Percentiles rank a stretch among this genome's conserved stretches.
Evolutionary conservation across 2,329 filamentous ascomycete genomes (phyloP).

Genomic region (Talaromyces marneffei): DNA sequence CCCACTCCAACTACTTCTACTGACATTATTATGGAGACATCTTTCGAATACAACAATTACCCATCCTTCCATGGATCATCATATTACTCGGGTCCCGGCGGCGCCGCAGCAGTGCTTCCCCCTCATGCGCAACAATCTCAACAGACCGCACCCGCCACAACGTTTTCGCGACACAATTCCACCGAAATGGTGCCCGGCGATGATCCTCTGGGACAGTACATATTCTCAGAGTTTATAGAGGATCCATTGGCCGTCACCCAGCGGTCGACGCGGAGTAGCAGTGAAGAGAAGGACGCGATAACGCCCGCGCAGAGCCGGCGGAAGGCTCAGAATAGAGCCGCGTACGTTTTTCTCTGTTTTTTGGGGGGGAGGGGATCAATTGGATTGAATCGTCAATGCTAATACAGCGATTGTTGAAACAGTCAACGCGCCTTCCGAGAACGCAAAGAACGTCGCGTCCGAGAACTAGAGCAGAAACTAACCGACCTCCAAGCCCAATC

Average conservation of each 20-base stretch:
- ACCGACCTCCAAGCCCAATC: conserved; percentile 69
- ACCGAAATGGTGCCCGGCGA: conserved; percentile 21
- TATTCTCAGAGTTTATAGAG: conserved; percentile 28
- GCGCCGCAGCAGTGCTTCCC: not conserved
- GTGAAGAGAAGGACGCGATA: conserved; percentile 50
- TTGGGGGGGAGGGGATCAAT: no score
- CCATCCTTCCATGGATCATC: conserved; percentile 32
- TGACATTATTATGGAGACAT: conserved; percentile 3
- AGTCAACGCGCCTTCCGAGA: conserved; percentile 96
- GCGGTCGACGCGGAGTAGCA: conserved; percentile 41
- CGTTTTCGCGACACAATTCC: conserved; percentile 29
- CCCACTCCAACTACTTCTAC: no score
- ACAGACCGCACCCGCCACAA: conserved; percentile 32
- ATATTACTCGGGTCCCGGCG: conserved; percentile 12
- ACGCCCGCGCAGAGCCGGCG: conserved; percentile 55
- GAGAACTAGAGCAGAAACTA: conserved; percentile 84
- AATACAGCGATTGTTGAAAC: not conserved
- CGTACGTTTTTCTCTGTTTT: conserved; percentile 47
- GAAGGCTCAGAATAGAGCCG: conserved; percentile 67
- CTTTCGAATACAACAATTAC: conserved; percentile 34
- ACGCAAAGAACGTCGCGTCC: conserved; percentile 89
- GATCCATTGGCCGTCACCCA: conserved; percentile 21
- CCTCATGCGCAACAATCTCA: conserved; percentile 22
- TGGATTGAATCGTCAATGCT: not conserved
- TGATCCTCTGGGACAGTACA: conserved; percentile 19